Conservation (phyloP, 352 stramenopile genomes). For the Globisporangium spinosum region DNA sequence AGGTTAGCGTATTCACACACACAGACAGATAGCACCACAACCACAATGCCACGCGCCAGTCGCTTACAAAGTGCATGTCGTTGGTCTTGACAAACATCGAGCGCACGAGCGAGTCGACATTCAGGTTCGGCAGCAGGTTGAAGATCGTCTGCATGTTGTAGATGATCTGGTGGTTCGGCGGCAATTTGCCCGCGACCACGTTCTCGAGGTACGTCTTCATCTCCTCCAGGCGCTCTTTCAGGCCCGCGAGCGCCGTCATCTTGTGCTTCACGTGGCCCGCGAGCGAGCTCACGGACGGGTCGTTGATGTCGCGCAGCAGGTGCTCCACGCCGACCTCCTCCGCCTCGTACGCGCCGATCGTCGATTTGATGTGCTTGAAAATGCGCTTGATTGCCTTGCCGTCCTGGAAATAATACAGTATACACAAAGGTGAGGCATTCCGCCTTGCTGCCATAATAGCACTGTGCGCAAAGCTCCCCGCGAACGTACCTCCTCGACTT, state of each 20-base stretch:
- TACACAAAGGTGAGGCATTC: not conserved
- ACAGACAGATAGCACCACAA: not conserved
- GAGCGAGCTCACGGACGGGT: constrained; percentile 98
- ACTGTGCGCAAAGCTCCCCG: not conserved
- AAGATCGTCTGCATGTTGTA: constrained; percentile 99
- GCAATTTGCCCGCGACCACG: constrained; percentile 75
- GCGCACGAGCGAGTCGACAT: constrained; percentile 95
- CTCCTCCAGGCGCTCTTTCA: constrained; percentile 95
- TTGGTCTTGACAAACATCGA: constrained; percentile 99
- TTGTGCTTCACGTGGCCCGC: constrained; percentile 98
- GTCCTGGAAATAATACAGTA: constrained; percentile 30
- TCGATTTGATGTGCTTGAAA: constrained; percentile 97
- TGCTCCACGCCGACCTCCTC: constrained; percentile 98
- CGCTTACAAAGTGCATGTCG: constrained; percentile 97
- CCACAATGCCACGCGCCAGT: not conserved
- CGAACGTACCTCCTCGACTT: constrained; percentile 85
- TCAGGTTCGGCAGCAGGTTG: constrained; percentile 98
- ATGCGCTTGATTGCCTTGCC: constrained; percentile 95
- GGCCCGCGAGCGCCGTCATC: constrained; percentile 92
- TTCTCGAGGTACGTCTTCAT: constrained; percentile 98
- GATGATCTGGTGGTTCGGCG: constrained; percentile 92
- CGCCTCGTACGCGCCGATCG: constrained; percentile 94
- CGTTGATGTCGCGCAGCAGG: constrained; percentile 99
- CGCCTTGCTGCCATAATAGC: not conserved
- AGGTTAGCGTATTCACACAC: not conserved